These are phyloP conservation scores for Neurospora pannonica DNA, from an alignment of 495 filamentous ascomycete species.

Conservation along the genomic window DNA sequence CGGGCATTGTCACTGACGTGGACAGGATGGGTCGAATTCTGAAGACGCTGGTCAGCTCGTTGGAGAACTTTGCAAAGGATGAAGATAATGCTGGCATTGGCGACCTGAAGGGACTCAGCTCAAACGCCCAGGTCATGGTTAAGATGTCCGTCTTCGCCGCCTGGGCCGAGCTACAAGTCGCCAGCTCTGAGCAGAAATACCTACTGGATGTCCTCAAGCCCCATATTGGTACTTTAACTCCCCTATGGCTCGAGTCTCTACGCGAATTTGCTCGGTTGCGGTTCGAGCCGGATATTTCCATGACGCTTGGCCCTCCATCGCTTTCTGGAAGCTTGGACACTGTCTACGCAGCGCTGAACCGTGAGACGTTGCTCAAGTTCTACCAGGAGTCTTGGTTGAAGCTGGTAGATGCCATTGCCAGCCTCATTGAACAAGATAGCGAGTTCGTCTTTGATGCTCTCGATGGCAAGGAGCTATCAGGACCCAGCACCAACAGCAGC, in stretches of 20 bases:
- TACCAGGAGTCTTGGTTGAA: constrained; percentile 98
- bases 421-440: constrained; percentile 93
- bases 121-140: constrained; percentile 97
- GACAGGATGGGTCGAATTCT: constrained; percentile 97
- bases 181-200: constrained; percentile 87
- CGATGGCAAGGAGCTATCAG: constrained; percentile 67
- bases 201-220: constrained; percentile 82
- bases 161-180: constrained; percentile 97
- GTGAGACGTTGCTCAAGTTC: constrained; percentile 88
- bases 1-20: constrained; percentile 93
- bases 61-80: constrained; percentile 86
- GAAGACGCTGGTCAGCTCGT: constrained; percentile 79
- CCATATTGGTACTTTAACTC: constrained; percentile 78
- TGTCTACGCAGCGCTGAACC: constrained; percentile 87
- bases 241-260: constrained; percentile 86
- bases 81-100: constrained; percentile 81
- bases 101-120: constrained; percentile 84
- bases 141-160: constrained; percentile 95
- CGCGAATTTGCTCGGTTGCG: constrained; percentile 87
- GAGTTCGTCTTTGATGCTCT: constrained; percentile 95
- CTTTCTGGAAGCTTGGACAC: constrained; percentile 74
- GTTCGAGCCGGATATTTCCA: constrained; percentile 95
- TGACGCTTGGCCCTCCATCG: constrained; percentile 63
- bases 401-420: constrained; percentile 93
- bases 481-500: constrained; percentile 38